A percentile compares a stretch with the other conserved stretches of the same genome.
These are phyloP conservation scores for Vicia faba DNA, from an alignment of 306 rosid species.

Conservation along the genomic window DNA sequence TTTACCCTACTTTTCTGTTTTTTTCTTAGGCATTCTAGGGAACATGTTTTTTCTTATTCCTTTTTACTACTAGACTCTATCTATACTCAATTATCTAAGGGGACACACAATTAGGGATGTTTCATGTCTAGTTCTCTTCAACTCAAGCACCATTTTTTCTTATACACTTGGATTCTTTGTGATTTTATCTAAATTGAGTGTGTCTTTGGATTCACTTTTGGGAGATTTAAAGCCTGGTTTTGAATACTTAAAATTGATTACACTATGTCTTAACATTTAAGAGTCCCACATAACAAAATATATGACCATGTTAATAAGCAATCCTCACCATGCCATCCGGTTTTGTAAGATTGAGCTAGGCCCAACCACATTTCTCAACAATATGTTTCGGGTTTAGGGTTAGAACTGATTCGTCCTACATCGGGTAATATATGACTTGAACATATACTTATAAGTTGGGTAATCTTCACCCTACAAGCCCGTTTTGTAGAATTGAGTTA, in stretches of 20 bases:
- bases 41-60: neutral
- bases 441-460: no score
- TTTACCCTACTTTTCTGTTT: neutral
- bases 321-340: no score
- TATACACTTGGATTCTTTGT: slow-evolving; percentile 16
- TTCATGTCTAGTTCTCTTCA: slow-evolving; percentile 20
- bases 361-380: no score
- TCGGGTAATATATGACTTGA: no score
- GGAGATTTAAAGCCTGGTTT: neutral
- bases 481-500: no score
- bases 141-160: slow-evolving; percentile 19
- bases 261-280: no score
- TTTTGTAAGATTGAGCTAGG: no score
- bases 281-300: no score
- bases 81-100: slow-evolving; percentile 6
- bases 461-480: no score
- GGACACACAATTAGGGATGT: slow-evolving; percentile 14
- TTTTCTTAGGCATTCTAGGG: slow-evolving; percentile 3
- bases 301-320: no score
- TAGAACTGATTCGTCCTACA: neutral
- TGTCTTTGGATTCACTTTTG: neutral
- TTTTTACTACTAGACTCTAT: slow-evolving; percentile 1
- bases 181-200: slow-evolving; percentile 6
- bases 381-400: neutral
- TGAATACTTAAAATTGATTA: neutral